phyloP scores from a whole-genome alignment of 2,329 filamentous ascomycete species.

The Aspergillus texensis region DNA sequence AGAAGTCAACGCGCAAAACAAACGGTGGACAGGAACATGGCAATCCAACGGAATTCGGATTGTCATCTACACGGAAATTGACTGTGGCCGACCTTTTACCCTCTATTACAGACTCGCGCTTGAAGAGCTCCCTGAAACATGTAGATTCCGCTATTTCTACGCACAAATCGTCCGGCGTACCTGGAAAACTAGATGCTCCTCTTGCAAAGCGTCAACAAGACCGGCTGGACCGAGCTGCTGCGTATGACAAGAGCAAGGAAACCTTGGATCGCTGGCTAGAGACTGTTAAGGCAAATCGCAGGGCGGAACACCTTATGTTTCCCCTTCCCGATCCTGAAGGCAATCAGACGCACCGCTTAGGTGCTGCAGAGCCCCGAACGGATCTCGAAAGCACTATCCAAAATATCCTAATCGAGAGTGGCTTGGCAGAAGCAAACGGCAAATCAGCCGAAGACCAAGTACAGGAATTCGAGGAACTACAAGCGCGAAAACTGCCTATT shows the following conservation, averaged over 20 bases:
- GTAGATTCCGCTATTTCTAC: slow-evolving; percentile 49
- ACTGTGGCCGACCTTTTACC: slow-evolving; percentile 75
- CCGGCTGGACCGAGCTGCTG: slow-evolving; percentile 75
- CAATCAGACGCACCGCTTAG: slow-evolving; percentile 57
- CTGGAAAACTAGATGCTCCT: slow-evolving; percentile 77
- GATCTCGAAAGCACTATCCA: slow-evolving; percentile 86
- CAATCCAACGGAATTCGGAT: slow-evolving; percentile 62
- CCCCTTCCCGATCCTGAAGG: slow-evolving; percentile 75
- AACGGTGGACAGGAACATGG: slow-evolving; percentile 61
- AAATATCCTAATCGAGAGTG: slow-evolving; percentile 86
- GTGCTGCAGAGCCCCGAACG: slow-evolving; percentile 66
- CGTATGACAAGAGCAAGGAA: slow-evolving; percentile 89
- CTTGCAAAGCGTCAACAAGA: slow-evolving; percentile 86
- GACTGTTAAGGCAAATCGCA: slow-evolving; percentile 90
- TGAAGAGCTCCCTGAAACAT: slow-evolving; percentile 79
- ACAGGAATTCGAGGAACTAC: slow-evolving; percentile 68
- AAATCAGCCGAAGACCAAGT: slow-evolving; percentile 66
- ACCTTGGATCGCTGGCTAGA: slow-evolving; percentile 90
- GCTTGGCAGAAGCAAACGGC: slow-evolving; percentile 63
- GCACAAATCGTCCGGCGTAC: slow-evolving; percentile 54
- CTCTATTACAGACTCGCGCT: slow-evolving; percentile 70
- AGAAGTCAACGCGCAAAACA: slow-evolving; percentile 37
- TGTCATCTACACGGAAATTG: slow-evolving; percentile 67
- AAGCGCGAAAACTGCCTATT: slow-evolving; percentile 71
- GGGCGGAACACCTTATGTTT: slow-evolving; percentile 87